phyloP scores from a whole-genome alignment of 78 protist species.

The Bigelowiella natans region DNA sequence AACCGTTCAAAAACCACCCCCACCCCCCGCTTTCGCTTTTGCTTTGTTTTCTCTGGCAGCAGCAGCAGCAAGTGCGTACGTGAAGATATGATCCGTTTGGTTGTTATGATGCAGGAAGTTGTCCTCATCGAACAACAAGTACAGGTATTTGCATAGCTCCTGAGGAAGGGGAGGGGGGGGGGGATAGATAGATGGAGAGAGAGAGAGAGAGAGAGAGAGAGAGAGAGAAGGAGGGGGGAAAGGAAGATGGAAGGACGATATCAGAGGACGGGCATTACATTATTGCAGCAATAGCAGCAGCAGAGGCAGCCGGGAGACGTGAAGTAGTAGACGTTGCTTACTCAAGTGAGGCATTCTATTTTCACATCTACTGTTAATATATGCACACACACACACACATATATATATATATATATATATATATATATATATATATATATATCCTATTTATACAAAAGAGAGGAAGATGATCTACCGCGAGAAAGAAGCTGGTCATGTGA shows the following conservation, averaged over 20 bases:
- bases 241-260: not conserved
- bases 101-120: too few species aligned
- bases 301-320: not conserved
- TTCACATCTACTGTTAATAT: not conserved
- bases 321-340: not conserved
- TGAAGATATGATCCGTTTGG: too few species aligned
- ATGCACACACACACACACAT: not conserved
- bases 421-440: not conserved
- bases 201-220: not conserved
- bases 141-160: too few species aligned
- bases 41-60: too few species aligned
- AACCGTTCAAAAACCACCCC: too few species aligned
- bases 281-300: too few species aligned
- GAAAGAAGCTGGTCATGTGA: not conserved
- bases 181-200: not conserved
- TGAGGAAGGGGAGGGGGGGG: not conserved
- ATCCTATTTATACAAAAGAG: not conserved
- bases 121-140: too few species aligned
- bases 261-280: not conserved
- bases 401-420: not conserved
- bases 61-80: too few species aligned
- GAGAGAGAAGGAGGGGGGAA: not conserved
- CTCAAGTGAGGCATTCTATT: not conserved
- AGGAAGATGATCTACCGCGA: too few species aligned
- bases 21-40: too few species aligned